Conservation (phyloP, 495 filamentous ascomycete species). For the Mytilinidion resinicola region DNA sequence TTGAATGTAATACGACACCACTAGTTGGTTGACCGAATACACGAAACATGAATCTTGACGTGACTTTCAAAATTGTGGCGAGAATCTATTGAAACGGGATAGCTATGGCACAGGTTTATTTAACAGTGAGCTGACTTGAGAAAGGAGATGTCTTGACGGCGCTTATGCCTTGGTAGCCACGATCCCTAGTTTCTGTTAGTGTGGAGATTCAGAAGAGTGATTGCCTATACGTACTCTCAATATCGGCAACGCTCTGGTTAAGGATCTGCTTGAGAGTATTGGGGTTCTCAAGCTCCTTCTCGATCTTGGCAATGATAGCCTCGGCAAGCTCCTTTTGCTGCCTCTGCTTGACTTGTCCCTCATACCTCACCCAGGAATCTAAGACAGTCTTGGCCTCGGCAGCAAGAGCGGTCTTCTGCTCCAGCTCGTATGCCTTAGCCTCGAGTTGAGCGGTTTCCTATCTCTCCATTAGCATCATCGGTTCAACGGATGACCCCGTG, state of each 20-base stretch:
- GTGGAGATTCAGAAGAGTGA: background rate
- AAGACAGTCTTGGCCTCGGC: conserved; percentile 90
- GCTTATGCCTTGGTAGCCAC: conserved; percentile 28
- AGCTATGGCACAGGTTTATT: conserved; percentile 30
- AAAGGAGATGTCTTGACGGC: conserved; percentile 8
- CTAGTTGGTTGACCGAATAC: no score
- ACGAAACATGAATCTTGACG: no score
- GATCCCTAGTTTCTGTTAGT: conserved; percentile 26
- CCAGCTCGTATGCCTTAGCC: conserved; percentile 90
- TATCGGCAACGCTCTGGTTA: conserved; percentile 86
- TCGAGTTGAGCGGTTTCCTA: conserved; percentile 96
- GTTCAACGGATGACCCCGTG: conserved; percentile 12
- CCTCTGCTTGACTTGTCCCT: conserved; percentile 95
- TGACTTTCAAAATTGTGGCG: no score
- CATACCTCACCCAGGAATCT: conserved; percentile 97
- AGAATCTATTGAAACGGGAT: conserved; percentile 19
- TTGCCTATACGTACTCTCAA: conserved; percentile 72
- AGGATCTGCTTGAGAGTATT: conserved; percentile 92
- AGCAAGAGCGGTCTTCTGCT: conserved; percentile 86
- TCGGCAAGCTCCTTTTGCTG: conserved; percentile 95
- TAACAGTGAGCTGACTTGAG: conserved; percentile 17
- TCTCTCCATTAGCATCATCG: conserved; percentile 22
- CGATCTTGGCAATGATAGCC: conserved; percentile 87
- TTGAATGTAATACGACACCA: no score
- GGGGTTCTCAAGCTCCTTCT: conserved; percentile 96